Base-by-base conservation (phyloP, 371 early-diverging fungal species). In the Lichtheimia hyalospora region DNA sequence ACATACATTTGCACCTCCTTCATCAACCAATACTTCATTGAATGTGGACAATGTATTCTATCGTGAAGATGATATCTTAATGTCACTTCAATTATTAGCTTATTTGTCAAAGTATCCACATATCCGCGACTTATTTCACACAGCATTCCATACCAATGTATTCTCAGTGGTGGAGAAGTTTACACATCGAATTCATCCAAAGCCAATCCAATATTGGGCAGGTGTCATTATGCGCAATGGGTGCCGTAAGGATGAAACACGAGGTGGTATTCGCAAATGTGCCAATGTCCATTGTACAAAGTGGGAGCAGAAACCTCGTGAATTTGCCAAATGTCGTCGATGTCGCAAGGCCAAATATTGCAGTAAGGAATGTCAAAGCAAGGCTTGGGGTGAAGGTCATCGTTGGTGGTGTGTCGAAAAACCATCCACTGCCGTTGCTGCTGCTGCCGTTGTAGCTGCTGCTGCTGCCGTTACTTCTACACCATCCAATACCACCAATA, bases 51-150 rank as follows among this genome's bases (percentile, higher is more conserved):
- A 74, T 21, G 55, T 71, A 28, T 88, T 88, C 67, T 90, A 85
- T 54, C 85, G 92, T 39, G 89, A 88, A 68, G 92, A 92, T 63
- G 93, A 95, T 60, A 88, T 95, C 18, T 79, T 94, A 18, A 78
- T 92, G 49, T 87, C 92, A 3, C 76, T 92, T 55, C 93, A 94
- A 73, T 76, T 96, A 23, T 78, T 94, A 18, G 95, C 94, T 40
- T 92, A 92, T 64, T 79, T 95, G n/a, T 89, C 89, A 49, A 96
- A 96, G 72, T 90, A 93, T 73, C 85, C 90, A 40, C 78, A 83
- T 44, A 77, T 92, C 50, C 86, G 92, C 15, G 77, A 78, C 18
- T 60, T 82, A 24, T 78, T 95, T 64, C 86, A 93, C 72, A 66
- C 79, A 21, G 70, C 76, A 34, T 73, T 85, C 46, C 61, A 69